Percentiles rank a stretch among this genome's conserved stretches.
Evolutionary conservation across 2,329 filamentous ascomycete species (phyloP).

Genomic region (Cytospora piceicola): DNA sequence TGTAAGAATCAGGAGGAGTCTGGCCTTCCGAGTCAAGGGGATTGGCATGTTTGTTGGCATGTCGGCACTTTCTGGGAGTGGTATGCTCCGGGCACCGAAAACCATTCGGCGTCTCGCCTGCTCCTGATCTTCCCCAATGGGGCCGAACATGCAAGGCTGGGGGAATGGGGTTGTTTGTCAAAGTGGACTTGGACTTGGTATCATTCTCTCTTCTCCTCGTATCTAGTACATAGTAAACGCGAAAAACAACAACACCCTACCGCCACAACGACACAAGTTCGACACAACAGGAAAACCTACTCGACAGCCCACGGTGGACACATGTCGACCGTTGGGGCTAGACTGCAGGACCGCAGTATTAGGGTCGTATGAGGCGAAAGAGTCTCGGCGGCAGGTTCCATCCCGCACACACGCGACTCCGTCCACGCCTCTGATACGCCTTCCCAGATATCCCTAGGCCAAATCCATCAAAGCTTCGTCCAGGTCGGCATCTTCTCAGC

Average conservation of each 20-base stretch:
- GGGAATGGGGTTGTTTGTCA: background rate
- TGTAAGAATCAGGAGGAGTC: too few relatives aligned
- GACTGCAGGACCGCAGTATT: background rate
- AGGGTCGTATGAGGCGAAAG: background rate
- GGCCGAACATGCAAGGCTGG: background rate
- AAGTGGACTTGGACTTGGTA: constrained; percentile 13
- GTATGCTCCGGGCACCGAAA: too few relatives aligned
- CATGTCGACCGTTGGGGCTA: background rate
- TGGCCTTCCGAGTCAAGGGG: too few relatives aligned
- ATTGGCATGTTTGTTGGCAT: too few relatives aligned
- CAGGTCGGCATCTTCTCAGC: constrained; percentile 16
- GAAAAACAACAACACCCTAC: too few relatives aligned
- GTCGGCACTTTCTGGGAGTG: too few relatives aligned
- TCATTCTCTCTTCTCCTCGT: constrained; percentile 11
- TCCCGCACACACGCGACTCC: background rate
- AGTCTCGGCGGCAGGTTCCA: background rate
- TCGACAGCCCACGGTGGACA: background rate
- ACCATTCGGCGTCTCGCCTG: too few relatives aligned
- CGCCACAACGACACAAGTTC: too few relatives aligned
- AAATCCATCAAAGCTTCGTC: constrained; percentile 21
- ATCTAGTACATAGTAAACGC: constrained; percentile 8
- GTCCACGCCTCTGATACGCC: constrained; percentile 1
- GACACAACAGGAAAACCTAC: background rate
- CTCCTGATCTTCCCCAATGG: background rate
- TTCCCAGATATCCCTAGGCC: constrained; percentile 7